A percentile compares a stretch with the other conserved stretches of the same genome.
These are phyloP conservation scores for Lachancea lanzarotensis DNA, from an alignment of 805 yeast genomes.

Conservation along the genomic window DNA sequence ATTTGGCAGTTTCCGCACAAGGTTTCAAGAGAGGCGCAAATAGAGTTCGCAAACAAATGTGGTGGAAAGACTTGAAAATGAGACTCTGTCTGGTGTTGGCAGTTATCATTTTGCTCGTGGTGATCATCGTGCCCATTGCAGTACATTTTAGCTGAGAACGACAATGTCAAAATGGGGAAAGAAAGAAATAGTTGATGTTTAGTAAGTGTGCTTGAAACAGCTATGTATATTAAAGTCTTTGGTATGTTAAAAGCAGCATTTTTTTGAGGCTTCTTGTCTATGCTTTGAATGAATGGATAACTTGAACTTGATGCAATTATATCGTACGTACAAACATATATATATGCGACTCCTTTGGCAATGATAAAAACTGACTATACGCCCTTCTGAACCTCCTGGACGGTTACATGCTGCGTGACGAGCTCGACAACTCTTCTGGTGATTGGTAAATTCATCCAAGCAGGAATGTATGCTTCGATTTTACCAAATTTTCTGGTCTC, in stretches of 20 bases:
- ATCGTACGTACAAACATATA: not conserved
- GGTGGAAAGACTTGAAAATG: slow-evolving; percentile 98
- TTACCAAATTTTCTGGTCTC: slow-evolving; percentile 71
- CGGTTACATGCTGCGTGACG: slow-evolving; percentile 75
- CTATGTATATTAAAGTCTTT: slow-evolving; percentile 4
- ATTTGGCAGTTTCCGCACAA: slow-evolving; percentile 84
- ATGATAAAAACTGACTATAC: not conserved
- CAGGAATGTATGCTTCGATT: slow-evolving; percentile 89
- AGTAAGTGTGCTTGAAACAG: not conserved
- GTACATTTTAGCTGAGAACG: slow-evolving; percentile 58
- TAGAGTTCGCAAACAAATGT: slow-evolving; percentile 96
- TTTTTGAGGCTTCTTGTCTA: too few relatives aligned
- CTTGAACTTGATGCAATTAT: slow-evolving; percentile 2
- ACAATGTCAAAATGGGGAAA: not conserved
- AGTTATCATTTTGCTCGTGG: slow-evolving; percentile 74
- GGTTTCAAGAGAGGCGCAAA: slow-evolving; percentile 96
- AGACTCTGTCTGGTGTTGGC: slow-evolving; percentile 80
- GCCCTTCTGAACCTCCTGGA: slow-evolving; percentile 39
- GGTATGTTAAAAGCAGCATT: too few relatives aligned
- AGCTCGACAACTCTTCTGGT: slow-evolving; percentile 85
- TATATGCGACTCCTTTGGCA: not conserved
- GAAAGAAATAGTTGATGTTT: not conserved
- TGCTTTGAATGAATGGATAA: too few relatives aligned
- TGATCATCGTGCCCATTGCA: slow-evolving; percentile 86
- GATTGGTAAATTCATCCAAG: slow-evolving; percentile 84